Conservation (phyloP, 1,284 basidiomycete genomes). For the Ceratobasidium sp. region DNA sequence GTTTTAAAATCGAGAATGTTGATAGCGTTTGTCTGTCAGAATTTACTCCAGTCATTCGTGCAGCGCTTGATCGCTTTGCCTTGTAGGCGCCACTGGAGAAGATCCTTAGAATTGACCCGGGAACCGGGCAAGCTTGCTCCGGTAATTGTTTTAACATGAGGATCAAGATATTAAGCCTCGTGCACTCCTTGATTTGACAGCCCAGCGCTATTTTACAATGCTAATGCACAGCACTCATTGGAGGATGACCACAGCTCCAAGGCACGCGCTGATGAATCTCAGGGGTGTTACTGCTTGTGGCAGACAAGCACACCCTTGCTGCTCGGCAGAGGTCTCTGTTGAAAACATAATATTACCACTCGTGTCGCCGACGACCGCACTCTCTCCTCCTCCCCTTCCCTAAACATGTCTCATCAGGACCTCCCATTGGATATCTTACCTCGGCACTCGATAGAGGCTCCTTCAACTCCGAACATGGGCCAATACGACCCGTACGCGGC, state of each 20-base stretch:
- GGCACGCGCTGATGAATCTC: background rate
- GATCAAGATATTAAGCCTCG: no score
- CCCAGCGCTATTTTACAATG: background rate
- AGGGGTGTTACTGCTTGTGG: background rate
- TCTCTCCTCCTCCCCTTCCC: background rate
- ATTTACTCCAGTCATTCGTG: no score
- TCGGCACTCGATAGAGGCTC: background rate
- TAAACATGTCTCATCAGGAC: conserved; percentile 2
- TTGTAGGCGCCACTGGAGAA: no score
- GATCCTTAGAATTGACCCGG: no score
- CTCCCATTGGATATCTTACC: background rate
- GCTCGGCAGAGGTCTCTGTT: background rate
- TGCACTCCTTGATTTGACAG: background rate
- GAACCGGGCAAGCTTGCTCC: no score
- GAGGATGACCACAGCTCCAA: background rate
- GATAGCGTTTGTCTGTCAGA: no score
- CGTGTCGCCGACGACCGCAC: no score
- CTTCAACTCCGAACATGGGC: background rate
- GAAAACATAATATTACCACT: background rate
- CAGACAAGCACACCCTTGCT: background rate
- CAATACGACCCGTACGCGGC: conserved; percentile 8
- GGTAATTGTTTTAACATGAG: no score
- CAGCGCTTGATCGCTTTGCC: no score
- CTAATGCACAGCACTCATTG: background rate
- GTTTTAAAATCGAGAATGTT: no score